Base-by-base conservation (phyloP, 2,329 filamentous ascomycete species). In the Fusarium pininemorale region DNA sequence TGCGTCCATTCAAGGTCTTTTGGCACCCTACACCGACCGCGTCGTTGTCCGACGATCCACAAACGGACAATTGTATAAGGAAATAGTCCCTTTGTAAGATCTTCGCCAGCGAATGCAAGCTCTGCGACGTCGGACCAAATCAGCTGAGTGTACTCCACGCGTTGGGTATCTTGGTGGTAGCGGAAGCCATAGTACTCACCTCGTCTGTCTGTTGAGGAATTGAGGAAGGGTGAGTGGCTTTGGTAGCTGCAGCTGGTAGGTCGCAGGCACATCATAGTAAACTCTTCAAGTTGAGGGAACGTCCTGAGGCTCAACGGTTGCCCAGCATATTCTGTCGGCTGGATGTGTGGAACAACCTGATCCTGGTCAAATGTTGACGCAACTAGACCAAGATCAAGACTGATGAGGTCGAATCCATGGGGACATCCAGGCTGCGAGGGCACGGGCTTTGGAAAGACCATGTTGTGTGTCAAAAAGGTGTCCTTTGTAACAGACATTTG, bases 171-270 rank as follows among this genome's bases (percentile, higher is more conserved):
- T 12, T 53, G 59, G 35, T 64, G 54, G 56, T 73, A 75, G 15
- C 70, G 74, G 39, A 76, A 77, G 3, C 74, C 75, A 24, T 69
- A 75, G 66, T 65, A 76, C 5, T 67, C 42, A 20, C 61, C 39
- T 24, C 41, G 61, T 28, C 22, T 61, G 6, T 32, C 15, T 26
- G n/a, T 35, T 20, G 41, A 47, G 24, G 63, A 53, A 32, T 53
- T 42, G 28, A 57, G 54, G 39, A 45, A 32, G 16, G 47, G 37
- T 9, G 3, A 35, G n/a, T 14, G 32, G 26, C 51, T 32, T 16
- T 37, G n/a, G 8, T 26, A 24, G 24, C 14, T 38, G 16, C 16
- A 18, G 22, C 22, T 47, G n/a, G 15, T 18, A 15, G 39, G 37
- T 18, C 22, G 14, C 4, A 48, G 53, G 15, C 67, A 58, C 42